A percentile compares a stretch with the other conserved stretches of the same genome.
phyloP scores from a whole-genome alignment of 306 rosid genomes.

The barrel medic (Medicago truncatula) region MtrunA17r5.0-ANR NC_053046.1:39840501-39841000 shows the following conservation, averaged over 20 bases:
- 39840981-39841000: slow-evolving; percentile 76
- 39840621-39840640: not conserved
- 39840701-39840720: not conserved
- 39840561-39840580: not conserved
- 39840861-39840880: slow-evolving; percentile 15
- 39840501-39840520: not conserved
- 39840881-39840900: slow-evolving; percentile 28
- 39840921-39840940: slow-evolving; percentile 78
- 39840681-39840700: slow-evolving; percentile 9
- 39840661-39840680: slow-evolving; percentile 6
- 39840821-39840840: not conserved
- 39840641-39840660: not conserved
- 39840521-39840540: not conserved
- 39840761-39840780: not conserved
- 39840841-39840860: not conserved
- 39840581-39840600: not conserved
- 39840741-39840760: not conserved
- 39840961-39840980: slow-evolving; percentile 77
- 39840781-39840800: not conserved
- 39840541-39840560: no score
- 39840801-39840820: not conserved
- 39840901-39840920: slow-evolving; percentile 39
- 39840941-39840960: slow-evolving; percentile 89
- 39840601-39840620: not conserved
- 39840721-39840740: slow-evolving; percentile 21